These are phyloP conservation scores for Mortierella sp. DNA, from an alignment of 371 early-diverging fungal genomes.

Conservation along the genomic window DNA sequence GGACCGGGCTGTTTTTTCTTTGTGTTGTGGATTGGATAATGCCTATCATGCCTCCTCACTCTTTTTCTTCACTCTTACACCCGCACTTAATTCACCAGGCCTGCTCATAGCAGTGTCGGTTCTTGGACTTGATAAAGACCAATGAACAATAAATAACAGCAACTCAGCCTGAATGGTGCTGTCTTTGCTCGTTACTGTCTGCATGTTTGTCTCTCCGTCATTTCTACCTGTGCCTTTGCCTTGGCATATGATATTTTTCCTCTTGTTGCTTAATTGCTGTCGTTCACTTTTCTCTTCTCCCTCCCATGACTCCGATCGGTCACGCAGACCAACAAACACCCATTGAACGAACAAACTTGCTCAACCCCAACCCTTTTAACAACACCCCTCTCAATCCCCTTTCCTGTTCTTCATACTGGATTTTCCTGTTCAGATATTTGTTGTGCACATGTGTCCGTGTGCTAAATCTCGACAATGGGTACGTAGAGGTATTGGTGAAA, in stretches of 20 bases:
- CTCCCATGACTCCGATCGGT: slow-evolving; percentile 22
- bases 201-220: not conserved
- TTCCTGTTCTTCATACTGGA: not conserved
- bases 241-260: slow-evolving; percentile 5
- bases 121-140: not conserved
- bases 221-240: too few relatives aligned
- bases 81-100: not conserved
- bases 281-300: not conserved
- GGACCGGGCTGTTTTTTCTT: not conserved
- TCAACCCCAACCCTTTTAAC: not conserved
- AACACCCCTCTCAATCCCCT: not conserved
- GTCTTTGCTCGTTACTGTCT: not conserved
- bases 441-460: not conserved
- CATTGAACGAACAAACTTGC: not conserved
- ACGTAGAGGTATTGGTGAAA: not conserved
- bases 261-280: not conserved
- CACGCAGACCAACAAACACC: slow-evolving; percentile 7
- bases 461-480: not conserved
- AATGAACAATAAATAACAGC: not conserved
- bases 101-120: not conserved
- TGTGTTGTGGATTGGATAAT: not conserved
- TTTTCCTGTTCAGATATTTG: not conserved
- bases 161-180: slow-evolving; percentile 1
- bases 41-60: not conserved
- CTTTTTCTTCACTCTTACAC: not conserved